Base-by-base conservation (phyloP, 1,139 yeast species). In the Candida sp. region DNA sequence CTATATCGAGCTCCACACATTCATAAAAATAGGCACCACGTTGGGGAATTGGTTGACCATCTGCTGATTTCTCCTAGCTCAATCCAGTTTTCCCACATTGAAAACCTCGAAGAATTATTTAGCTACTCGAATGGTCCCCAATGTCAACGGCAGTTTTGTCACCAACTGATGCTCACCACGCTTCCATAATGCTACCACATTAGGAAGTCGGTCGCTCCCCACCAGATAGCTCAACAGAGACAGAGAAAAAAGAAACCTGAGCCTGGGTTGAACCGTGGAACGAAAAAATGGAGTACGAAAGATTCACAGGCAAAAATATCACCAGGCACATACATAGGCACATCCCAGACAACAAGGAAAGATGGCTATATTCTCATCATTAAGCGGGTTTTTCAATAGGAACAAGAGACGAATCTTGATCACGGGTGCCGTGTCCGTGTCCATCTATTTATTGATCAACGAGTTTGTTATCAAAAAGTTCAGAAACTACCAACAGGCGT, bases 401-500 rank as follows among this genome's bases (percentile, higher is more conserved):
- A 88, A 90, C 69, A 80, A 78, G 63, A 77, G 84, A 60, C 85
- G 84, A 67, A 60, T 90, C 33, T 52, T 86, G 23, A 68, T 85
- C 31, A 76, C 90, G 0, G 70, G 88, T 1, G 84, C 91, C 7
- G 67, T 85, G 3, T 61, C 78, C n/a, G 69, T 84, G 11, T 84
- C 92, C 3, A 68, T 81, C 2, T 79, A 88, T 46, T 85, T 85
- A 59, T 73, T 87, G 49, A 72, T 85, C 23, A 71, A 85, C 49
- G 81, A 82, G 50, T 86, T 83, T 62, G 77, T 89, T 34, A 75
- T 84, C 57, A 73, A 77, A 58, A 85, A 85, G 66, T 73, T 90
- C 56, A 72, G 80, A 49, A 86, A 86, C 64, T 80, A 88, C 59
- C 93, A 88, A 64, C 83, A 86, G 57, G 77, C 86, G 45, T 70